These are phyloP conservation scores for Fraxinus sp. DNA, from an alignment of 305 asterid genomes.

Conservation along the genomic window DNA sequence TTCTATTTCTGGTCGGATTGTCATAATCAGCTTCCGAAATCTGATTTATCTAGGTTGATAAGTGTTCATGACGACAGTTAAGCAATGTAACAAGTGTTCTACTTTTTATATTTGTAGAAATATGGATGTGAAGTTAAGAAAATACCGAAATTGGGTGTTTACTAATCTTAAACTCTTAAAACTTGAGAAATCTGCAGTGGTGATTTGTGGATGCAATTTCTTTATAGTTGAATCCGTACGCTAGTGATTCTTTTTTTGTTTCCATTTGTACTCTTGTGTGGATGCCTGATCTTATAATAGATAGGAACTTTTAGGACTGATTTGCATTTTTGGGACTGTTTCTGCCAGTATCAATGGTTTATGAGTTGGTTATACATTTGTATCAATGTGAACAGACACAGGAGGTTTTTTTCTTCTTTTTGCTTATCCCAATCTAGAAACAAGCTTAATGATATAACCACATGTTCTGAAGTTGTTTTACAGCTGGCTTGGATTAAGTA, in stretches of 20 bases:
- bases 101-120: not conserved
- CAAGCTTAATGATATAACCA: not conserved
- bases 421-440: not conserved
- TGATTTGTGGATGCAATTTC: slow-evolving; percentile 11
- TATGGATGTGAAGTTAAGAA: not conserved
- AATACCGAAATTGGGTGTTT: not conserved
- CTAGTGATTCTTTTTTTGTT: not conserved
- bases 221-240: not conserved
- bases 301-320: not conserved
- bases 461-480: slow-evolving; percentile 4
- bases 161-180: slow-evolving; percentile 5
- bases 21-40: not conserved
- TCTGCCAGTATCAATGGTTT: slow-evolving; percentile 19
- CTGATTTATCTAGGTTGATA: not conserved
- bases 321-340: slow-evolving; percentile 9
- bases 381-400: not conserved
- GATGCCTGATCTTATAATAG: not conserved
- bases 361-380: slow-evolving; percentile 16
- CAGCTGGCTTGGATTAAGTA: slow-evolving; percentile 4
- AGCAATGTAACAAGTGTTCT: not conserved
- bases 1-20: not conserved
- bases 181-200: not conserved
- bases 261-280: not conserved
- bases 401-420: not conserved
- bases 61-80: not conserved